Percentiles rank a stretch among this genome's conserved stretches.
phyloP scores from a whole-genome alignment of 306 rosid species.

The Quercus berberidifolia region DNA sequence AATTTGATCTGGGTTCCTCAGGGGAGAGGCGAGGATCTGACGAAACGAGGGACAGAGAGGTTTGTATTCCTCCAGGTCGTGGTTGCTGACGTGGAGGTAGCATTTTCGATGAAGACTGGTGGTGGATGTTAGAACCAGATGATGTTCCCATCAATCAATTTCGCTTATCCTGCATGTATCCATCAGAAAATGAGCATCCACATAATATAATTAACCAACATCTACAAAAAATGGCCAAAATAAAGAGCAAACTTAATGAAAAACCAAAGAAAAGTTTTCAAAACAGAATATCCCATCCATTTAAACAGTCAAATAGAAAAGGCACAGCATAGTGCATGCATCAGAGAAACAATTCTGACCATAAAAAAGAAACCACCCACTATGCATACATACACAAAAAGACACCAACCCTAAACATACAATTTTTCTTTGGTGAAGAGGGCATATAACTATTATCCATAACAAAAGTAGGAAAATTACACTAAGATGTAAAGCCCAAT shows the following conservation, averaged over 20 bases:
- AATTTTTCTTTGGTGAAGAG: not conserved
- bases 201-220: conserved; percentile 5
- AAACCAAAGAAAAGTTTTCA: not conserved
- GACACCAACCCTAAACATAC: not conserved
- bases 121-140: conserved; percentile 61
- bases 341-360: not conserved
- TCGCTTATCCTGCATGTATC: conserved; percentile 22
- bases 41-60: conserved; percentile 78
- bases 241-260: not conserved
- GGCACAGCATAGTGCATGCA: not conserved
- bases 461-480: not conserved
- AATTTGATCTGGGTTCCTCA: conserved; percentile 82
- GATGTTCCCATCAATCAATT: conserved; percentile 49
- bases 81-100: conserved; percentile 86
- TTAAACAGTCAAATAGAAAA: not conserved
- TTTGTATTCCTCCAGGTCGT: conserved; percentile 71
- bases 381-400: not conserved
- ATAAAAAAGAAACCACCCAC: not conserved
- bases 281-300: not conserved
- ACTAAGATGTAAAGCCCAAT: not conserved
- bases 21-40: conserved; percentile 74
- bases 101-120: conserved; percentile 52
- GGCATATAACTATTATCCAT: not conserved
- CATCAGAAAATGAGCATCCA: not conserved
- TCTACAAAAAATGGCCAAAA: not conserved